Percentiles rank a stretch among this genome's conserved stretches.
These are phyloP conservation scores for Pseudogymnoascus sp. DNA, from an alignment of 2,329 filamentous ascomycete genomes.

Conservation along the genomic window DNA sequence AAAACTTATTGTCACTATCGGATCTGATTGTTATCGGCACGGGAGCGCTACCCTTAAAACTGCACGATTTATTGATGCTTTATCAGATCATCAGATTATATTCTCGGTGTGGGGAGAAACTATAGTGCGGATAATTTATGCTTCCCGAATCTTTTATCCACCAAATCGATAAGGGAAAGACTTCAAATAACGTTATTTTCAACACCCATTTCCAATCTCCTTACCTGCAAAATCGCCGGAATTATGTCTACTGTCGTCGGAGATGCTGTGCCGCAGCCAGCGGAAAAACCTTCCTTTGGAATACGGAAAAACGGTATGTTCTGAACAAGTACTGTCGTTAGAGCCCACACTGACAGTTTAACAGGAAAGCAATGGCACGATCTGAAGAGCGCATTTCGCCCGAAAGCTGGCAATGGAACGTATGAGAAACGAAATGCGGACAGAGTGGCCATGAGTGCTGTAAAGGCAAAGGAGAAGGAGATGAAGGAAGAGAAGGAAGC, in stretches of 20 bases:
- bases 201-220: neutral
- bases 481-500: constrained; percentile 93
- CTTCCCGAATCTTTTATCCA: constrained; percentile 9
- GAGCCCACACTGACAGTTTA: neutral
- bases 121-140: constrained; percentile 9
- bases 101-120: neutral
- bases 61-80: neutral
- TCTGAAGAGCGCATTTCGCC: constrained; percentile 77
- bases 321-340: neutral
- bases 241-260: neutral
- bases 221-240: neutral
- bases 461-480: constrained; percentile 90
- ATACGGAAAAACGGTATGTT: constrained; percentile 75
- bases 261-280: constrained; percentile 1
- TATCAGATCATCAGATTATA: constrained; percentile 9
- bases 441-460: constrained; percentile 61
- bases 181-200: constrained; percentile 4
- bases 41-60: constrained; percentile 1
- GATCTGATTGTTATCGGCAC: neutral
- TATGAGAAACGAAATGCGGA: constrained; percentile 70
- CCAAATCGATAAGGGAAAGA: constrained; percentile 8
- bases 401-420: constrained; percentile 65
- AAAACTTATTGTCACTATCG: constrained; percentile 1
- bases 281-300: constrained; percentile 32
- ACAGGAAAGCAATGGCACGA: constrained; percentile 93